Base-by-base conservation (phyloP, 1,284 basidiomycete species). In the Microbotryum violaceum region DNA sequence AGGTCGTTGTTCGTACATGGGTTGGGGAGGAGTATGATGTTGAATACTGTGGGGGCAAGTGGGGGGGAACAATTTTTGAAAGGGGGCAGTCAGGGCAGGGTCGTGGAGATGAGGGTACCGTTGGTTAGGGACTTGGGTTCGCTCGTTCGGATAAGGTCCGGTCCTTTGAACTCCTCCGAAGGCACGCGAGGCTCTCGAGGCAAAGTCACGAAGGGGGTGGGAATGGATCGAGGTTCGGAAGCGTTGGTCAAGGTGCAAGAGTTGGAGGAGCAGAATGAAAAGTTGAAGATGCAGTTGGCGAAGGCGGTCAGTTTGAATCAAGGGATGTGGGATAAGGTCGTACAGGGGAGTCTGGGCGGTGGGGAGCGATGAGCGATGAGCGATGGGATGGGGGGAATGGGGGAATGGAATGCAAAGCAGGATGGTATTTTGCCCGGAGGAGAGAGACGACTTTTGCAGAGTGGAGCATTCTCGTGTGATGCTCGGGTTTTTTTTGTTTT, bases 321-420 rank as follows among this genome's bases (percentile, higher is more conserved):
- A 31, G 55, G 52, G 25, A 69, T 72, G 63, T 72, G 71, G 71
- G 65, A 62, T 37, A 51, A 45, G 49, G 53, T 70, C 18, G 68
- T 71, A 20, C 65, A 72, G 37, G 54, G 60, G 44, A 60, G 56
- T 20, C 23, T 70, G 20, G 63, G 46, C 4, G 47, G 54, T 31
- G 31, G 31, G 31, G 31, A 31, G 7, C 31, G 31, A 31, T 31
- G 31, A 31, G 9, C 31, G 27, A 29, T 29, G 27, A 46, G 55
- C 54, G 20, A 61, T 49, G 31, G 12, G 21, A 49, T 49, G 21
- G 48, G 12, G 21, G 12, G 1, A n/a, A n/a, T n/a, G n/a, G n/a
- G n/a, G n/a, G n/a, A n/a, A n/a, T 48, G 21, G 48, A 49, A n/a
- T 18, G 48, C 9, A 49, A 21, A 16, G 12, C 5, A 27, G 20